Percentiles rank a stretch among this genome's conserved stretches.
These are phyloP conservation scores for Lotmaria passim DNA, from an alignment of 208 protist genomes.

Conservation along the genomic window DNA sequence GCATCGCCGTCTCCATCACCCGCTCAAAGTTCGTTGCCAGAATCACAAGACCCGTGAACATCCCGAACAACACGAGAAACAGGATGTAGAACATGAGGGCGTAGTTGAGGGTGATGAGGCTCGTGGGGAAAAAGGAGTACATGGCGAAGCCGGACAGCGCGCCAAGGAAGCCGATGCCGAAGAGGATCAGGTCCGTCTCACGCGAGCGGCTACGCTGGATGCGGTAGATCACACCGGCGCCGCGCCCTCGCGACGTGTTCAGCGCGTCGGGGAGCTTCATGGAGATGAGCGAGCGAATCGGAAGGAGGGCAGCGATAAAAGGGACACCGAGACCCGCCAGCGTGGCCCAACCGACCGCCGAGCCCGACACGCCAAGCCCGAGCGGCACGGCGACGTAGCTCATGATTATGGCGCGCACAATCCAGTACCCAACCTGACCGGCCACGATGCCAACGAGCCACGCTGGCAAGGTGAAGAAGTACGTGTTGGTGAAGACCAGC, in stretches of 20 bases:
- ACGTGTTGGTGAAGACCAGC: slow-evolving; percentile 68
- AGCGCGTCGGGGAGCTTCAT: slow-evolving; percentile 85
- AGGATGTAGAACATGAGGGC: slow-evolving; percentile 93
- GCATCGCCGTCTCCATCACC: slow-evolving; percentile 53
- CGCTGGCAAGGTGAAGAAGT: slow-evolving; percentile 81
- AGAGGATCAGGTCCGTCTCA: slow-evolving; percentile 34
- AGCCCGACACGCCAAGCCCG: slow-evolving; percentile 30
- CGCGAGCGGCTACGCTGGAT: slow-evolving; percentile 53
- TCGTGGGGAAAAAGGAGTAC: slow-evolving; percentile 93
- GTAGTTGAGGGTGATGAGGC: slow-evolving; percentile 88
- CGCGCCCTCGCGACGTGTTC: slow-evolving; percentile 60
- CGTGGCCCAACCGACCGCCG: slow-evolving; percentile 66
- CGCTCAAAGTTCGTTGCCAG: slow-evolving; percentile 93
- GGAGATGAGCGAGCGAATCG: slow-evolving; percentile 77
- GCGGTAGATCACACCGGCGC: slow-evolving; percentile 68
- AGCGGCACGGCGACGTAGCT: slow-evolving; percentile 44
- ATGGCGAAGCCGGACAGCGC: slow-evolving; percentile 74
- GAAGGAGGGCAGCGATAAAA: slow-evolving; percentile 80
- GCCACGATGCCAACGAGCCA: slow-evolving; percentile 77
- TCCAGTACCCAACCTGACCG: slow-evolving; percentile 61
- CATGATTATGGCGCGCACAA: slow-evolving; percentile 42
- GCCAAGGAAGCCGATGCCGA: slow-evolving; percentile 61
- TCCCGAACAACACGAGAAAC: slow-evolving; percentile 89
- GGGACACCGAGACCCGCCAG: slow-evolving; percentile 85
- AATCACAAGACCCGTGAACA: slow-evolving; percentile 91